Evolutionary conservation across 2,329 filamentous ascomycete genomes (phyloP).

Genomic region (Colletotrichum spinosum): DNA sequence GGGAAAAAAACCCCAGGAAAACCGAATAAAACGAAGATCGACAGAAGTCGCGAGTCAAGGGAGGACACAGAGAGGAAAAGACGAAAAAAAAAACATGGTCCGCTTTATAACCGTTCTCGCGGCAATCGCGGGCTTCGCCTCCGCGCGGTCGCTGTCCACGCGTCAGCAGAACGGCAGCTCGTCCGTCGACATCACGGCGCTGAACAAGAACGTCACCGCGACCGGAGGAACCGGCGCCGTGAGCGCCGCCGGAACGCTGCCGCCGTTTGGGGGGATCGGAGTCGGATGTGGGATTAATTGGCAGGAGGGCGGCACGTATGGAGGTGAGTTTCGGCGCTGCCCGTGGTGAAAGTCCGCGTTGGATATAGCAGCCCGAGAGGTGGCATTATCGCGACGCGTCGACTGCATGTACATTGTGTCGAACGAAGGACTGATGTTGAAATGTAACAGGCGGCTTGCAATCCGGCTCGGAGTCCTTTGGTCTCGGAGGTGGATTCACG

Average conservation of each 20-base stretch:
- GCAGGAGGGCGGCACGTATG: slow-evolving; percentile 22
- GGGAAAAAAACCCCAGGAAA: too few species aligned
- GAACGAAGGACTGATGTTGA: neutral
- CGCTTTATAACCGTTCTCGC: slow-evolving; percentile 1
- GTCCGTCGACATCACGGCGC: slow-evolving; percentile 23
- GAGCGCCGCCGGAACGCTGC: slow-evolving; percentile 26
- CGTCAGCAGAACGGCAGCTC: neutral
- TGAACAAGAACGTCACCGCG: slow-evolving; percentile 30
- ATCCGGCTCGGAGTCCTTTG: slow-evolving; percentile 31
- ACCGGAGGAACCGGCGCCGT: slow-evolving; percentile 25
- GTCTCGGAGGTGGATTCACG: slow-evolving; percentile 32
- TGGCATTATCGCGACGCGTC: too few species aligned
- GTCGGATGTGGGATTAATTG: slow-evolving; percentile 33
- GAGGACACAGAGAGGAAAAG: too few species aligned
- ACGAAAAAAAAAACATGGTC: slow-evolving; percentile 1
- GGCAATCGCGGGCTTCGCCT: slow-evolving; percentile 16
- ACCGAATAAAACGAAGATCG: too few species aligned
- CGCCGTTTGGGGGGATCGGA: slow-evolving; percentile 24
- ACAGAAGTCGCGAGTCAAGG: too few species aligned
- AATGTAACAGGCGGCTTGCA: slow-evolving; percentile 13
- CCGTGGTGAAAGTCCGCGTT: too few species aligned
- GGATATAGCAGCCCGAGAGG: too few species aligned
- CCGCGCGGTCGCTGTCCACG: neutral
- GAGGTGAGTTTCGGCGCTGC: slow-evolving; percentile 13
- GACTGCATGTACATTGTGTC: too few species aligned